Percentiles rank a stretch among this genome's conserved stretches.
Evolutionary conservation across 768 basidiomycete species (phyloP).

Genomic region (Melanogaster broomeanus): DNA sequence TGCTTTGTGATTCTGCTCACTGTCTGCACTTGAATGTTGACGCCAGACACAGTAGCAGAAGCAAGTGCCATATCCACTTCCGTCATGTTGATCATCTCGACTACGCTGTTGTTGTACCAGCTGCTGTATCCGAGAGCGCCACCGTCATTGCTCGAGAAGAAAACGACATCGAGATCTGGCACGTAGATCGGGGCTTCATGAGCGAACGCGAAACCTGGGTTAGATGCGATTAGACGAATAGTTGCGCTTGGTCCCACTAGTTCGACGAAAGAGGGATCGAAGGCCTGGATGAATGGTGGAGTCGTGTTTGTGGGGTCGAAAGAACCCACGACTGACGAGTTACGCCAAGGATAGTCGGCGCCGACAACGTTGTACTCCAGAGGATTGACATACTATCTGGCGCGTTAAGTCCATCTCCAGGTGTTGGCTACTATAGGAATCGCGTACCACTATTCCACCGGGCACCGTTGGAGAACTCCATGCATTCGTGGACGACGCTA

Average conservation of each 20-base stretch:
- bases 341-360: constrained; percentile 38
- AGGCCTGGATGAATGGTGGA: constrained; percentile 63
- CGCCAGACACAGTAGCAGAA: constrained; percentile 30
- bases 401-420: neutral
- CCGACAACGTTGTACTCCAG: constrained; percentile 53
- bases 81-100: constrained; percentile 61
- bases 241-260: constrained; percentile 60
- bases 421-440: neutral
- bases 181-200: constrained; percentile 79
- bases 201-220: constrained; percentile 66
- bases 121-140: constrained; percentile 65
- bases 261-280: constrained; percentile 53
- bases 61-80: constrained; percentile 51
- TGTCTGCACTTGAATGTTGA: constrained; percentile 52
- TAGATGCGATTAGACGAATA: constrained; percentile 59
- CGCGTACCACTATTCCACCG: constrained; percentile 20
- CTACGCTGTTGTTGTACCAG: constrained; percentile 60
- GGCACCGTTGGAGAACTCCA: constrained; percentile 2
- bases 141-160: constrained; percentile 72
- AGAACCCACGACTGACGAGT: constrained; percentile 40
- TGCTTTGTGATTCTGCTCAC: constrained; percentile 21
- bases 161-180: constrained; percentile 67
- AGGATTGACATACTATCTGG: constrained; percentile 49
- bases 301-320: constrained; percentile 63
- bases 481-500: neutral